Percentiles rank a stretch among this genome's conserved stretches.
phyloP scores from a whole-genome alignment of 306 rosid species.

The Medicago truncatula region DNA sequence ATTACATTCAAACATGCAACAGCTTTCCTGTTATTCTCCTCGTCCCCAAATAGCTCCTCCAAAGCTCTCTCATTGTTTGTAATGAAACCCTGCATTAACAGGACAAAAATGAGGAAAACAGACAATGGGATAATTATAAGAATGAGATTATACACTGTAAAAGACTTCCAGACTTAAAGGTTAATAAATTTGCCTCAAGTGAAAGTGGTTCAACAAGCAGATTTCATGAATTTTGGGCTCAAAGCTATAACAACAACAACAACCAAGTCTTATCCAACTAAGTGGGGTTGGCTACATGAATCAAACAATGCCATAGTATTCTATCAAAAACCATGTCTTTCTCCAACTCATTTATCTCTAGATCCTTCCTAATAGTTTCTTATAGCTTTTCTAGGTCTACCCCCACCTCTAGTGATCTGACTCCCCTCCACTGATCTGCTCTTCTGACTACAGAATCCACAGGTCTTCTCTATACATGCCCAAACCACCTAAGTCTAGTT shows the following conservation, averaged over 20 bases:
- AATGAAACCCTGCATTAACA: conserved; percentile 70
- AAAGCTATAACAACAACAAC: neutral
- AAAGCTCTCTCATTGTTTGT: conserved; percentile 91
- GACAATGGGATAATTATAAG: conserved; percentile 36
- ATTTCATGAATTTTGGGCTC: conserved; percentile 28
- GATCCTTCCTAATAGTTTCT: too few relatives aligned
- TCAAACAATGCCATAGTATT: too few relatives aligned
- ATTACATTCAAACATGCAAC: conserved; percentile 76
- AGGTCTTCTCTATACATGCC: too few relatives aligned
- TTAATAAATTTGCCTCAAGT: conserved; percentile 9
- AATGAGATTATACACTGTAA: conserved; percentile 39
- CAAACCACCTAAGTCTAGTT: too few relatives aligned
- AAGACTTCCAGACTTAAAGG: conserved; percentile 25
- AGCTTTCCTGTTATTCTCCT: conserved; percentile 67
- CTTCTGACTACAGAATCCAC: too few relatives aligned
- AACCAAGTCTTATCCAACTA: too few relatives aligned
- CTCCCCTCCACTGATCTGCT: too few relatives aligned
- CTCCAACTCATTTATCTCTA: too few relatives aligned
- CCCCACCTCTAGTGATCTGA: too few relatives aligned
- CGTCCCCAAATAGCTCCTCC: conserved; percentile 88
- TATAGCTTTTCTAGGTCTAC: too few relatives aligned
- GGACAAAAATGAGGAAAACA: conserved; percentile 30
- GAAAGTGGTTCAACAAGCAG: conserved; percentile 23
- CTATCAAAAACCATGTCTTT: too few relatives aligned
- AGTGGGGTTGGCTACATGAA: too few relatives aligned